Evolutionary conservation across 1,284 basidiomycete genomes (phyloP).

Genomic region (Leccinum holopus): DNA sequence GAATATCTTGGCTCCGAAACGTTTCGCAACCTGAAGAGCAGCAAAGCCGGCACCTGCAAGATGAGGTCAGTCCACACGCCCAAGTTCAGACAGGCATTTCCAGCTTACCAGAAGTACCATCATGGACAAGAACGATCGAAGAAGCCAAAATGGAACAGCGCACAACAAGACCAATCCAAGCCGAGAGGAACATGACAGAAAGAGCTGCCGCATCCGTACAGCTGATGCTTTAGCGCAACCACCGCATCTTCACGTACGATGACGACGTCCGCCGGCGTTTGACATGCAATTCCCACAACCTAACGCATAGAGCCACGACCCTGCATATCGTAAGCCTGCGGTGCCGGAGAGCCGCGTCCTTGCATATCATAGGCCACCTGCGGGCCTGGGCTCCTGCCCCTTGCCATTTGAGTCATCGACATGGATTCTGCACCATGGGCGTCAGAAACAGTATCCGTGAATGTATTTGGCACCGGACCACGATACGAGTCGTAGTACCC

Average conservation of each 20-base stretch:
- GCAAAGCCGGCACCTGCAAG: constrained; percentile 20
- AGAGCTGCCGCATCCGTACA: constrained; percentile 22
- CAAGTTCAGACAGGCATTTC: not conserved
- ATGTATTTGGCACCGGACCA: constrained; percentile 65
- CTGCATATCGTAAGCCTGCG: constrained; percentile 40
- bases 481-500: constrained; percentile 76
- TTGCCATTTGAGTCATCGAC: constrained; percentile 73
- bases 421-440: constrained; percentile 53
- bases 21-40: constrained; percentile 24
- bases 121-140: constrained; percentile 30
- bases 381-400: constrained; percentile 47
- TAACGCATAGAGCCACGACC: constrained; percentile 26
- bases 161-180: constrained; percentile 29
- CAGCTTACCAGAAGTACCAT: constrained; percentile 25
- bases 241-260: constrained; percentile 18
- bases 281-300: constrained; percentile 19
- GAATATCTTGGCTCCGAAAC: constrained; percentile 21
- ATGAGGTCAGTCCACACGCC: constrained; percentile 6
- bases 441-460: constrained; percentile 45
- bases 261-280: constrained; percentile 14
- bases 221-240: constrained; percentile 12
- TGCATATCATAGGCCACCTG: constrained; percentile 33
- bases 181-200: constrained; percentile 21
- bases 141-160: constrained; percentile 20
- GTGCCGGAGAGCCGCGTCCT: constrained; percentile 37